Percentiles rank a stretch among this genome's conserved stretches.
Conservation (phyloP, 768 basidiomycete species). For the Naganishia randhawae region DNA sequence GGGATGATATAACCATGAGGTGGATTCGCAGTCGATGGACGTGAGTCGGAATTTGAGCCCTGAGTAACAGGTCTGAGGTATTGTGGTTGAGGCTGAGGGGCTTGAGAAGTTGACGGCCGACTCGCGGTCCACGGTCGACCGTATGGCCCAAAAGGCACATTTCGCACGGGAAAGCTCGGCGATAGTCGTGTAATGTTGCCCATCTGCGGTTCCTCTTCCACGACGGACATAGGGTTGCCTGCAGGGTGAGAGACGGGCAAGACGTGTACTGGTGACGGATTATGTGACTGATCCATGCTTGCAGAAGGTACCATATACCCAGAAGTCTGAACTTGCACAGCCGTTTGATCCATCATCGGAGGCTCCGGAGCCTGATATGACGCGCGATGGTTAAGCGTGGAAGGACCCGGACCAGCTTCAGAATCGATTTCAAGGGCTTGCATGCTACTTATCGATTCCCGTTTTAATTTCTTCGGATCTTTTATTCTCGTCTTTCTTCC, state of each 20-base stretch:
- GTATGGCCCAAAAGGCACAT: constrained; percentile 11
- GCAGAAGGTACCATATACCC: not conserved
- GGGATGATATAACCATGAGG: not conserved
- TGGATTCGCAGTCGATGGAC: constrained; percentile 6
- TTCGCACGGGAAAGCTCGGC: not conserved
- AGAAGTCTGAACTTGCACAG: not conserved
- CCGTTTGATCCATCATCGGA: not conserved
- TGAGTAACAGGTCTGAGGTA: not conserved
- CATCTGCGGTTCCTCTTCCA: not conserved
- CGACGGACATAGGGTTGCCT: not conserved
- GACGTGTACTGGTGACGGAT: not conserved
- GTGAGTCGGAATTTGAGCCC: constrained; percentile 4
- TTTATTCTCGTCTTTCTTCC: not conserved
- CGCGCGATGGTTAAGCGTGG: constrained; percentile 6
- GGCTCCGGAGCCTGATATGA: not conserved
- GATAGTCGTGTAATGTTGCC: not conserved
- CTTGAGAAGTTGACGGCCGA: not conserved
- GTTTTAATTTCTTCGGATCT: constrained; percentile 1
- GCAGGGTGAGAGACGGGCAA: not conserved
- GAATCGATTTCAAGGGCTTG: not conserved
- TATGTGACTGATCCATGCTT: not conserved
- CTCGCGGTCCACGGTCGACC: constrained; percentile 11
- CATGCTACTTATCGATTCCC: not conserved
- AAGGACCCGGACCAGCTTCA: constrained; percentile 15
- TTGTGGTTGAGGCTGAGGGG: not conserved